phyloP scores from a whole-genome alignment of 2,329 filamentous ascomycete species.

The Microcyclosporella mali region DNA sequence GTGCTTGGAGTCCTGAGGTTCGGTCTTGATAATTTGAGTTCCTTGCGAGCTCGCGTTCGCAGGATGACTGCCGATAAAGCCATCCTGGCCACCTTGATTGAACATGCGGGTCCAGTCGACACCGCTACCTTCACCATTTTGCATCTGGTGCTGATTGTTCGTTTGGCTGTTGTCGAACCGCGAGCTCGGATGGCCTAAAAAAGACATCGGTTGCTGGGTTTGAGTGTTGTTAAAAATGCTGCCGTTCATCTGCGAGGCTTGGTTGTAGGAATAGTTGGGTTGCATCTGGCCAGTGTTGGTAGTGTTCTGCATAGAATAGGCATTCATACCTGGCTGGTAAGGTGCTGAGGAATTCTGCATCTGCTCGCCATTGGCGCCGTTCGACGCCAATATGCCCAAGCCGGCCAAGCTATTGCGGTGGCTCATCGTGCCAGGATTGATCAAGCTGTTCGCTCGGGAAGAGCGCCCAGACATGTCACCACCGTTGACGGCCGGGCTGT shows the following conservation, averaged over 20 bases:
- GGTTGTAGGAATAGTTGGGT: constrained; percentile 27
- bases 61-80: constrained; percentile 43
- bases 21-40: constrained; percentile 35
- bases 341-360: constrained; percentile 24
- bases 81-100: constrained; percentile 40
- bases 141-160: constrained; percentile 27
- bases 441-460: constrained; percentile 46
- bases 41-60: constrained; percentile 37
- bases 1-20: constrained; percentile 35
- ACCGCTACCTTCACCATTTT: constrained; percentile 28
- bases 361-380: constrained; percentile 24
- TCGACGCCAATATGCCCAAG: constrained; percentile 29
- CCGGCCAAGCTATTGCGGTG: constrained; percentile 30
- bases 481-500: constrained; percentile 31
- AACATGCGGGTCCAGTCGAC: constrained; percentile 43
- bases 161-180: constrained; percentile 32
- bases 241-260: constrained; percentile 25
- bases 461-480: constrained; percentile 42
- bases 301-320: constrained; percentile 31
- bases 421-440: constrained; percentile 34
- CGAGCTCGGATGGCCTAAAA: constrained; percentile 35
- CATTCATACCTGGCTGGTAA: constrained; percentile 27
- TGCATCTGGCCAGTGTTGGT: constrained; percentile 25
- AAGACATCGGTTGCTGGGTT: constrained; percentile 30
- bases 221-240: constrained; percentile 25